Percentiles rank a stretch among this genome's conserved stretches.
Conservation (phyloP, 805 yeast genomes). For the Teunomyces lycoperdinae region DNA sequence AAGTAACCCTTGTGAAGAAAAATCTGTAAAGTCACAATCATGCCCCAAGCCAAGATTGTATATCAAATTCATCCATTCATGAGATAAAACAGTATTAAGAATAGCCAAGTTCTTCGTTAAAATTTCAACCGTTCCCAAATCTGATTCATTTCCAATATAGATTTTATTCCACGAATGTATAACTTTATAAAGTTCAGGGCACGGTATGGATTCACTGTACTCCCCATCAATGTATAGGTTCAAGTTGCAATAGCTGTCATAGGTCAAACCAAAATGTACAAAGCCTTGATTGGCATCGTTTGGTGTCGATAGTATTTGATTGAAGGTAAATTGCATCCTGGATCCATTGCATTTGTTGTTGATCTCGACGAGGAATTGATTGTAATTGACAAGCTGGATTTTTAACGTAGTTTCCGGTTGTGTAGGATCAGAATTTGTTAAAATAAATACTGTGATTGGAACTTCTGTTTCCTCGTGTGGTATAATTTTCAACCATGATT, state of each 20-base stretch:
- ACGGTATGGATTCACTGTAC: constrained; percentile 41
- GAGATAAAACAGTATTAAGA: constrained; percentile 32
- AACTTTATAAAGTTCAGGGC: constrained; percentile 28
- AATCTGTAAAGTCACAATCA: constrained; percentile 45
- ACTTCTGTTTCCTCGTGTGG: constrained; percentile 8
- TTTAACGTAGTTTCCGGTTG: constrained; percentile 22
- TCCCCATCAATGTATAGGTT: constrained; percentile 51
- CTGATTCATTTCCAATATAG: constrained; percentile 28
- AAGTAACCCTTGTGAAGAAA: constrained; percentile 31
- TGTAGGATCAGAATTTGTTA: constrained; percentile 23
- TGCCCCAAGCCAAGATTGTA: constrained; percentile 46
- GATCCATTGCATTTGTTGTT: constrained; percentile 21
- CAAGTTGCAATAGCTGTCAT: constrained; percentile 35
- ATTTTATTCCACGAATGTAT: constrained; percentile 34
- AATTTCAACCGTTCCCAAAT: constrained; percentile 13
- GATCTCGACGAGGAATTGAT: constrained; percentile 31
- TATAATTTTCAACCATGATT: constrained; percentile 39
- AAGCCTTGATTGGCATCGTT: constrained; percentile 17
- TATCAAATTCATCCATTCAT: constrained; percentile 52
- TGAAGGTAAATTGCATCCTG: constrained; percentile 31
- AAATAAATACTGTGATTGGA: constrained; percentile 19
- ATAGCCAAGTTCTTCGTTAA: constrained; percentile 38
- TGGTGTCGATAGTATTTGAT: constrained; percentile 21
- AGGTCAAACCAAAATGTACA: constrained; percentile 35
- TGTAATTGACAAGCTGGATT: constrained; percentile 26